Base-by-base conservation (phyloP, 352 stramenopile species). In the Globisporangium emineosum region DNA sequence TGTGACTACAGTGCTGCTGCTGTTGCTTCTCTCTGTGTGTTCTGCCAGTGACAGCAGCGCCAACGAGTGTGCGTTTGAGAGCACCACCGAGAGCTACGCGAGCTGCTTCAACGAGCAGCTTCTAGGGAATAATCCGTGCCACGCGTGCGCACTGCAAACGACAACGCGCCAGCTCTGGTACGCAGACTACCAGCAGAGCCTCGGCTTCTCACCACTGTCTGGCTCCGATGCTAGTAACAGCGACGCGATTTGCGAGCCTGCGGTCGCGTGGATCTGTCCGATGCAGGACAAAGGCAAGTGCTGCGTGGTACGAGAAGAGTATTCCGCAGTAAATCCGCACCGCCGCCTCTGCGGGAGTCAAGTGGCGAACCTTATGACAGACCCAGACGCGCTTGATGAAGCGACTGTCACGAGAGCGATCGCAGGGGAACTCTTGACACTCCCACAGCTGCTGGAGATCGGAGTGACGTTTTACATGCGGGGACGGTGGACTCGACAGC, bases 241-340 rank as follows among this genome's bases (percentile, higher is more conserved):
- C 3, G 21, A 30, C 6, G 50, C 29, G 13, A 4, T 23, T 25
- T 74, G 68, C 27, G 68, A 74, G 9, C 60, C 60, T 5, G 68
- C 68, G 0, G 35, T 53, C 4, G 13, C 59, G 15, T 71, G 68
- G 68, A 50, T 74, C 12, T 74, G 68, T 17, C 65, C 64, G 2
- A 19, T 5, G 2, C 29, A 51, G 19, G 65, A 68, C 27, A 40
- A 57, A 5, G 58, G 58, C 21, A 43, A 21, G 1, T 74, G 68
- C 55, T 74, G 68, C 23, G 68, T 71, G 2, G 47, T 56, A 3
- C 7, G 37, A 5, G 59, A 64, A 25, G 17, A 19, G 9, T 63
- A 63, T 15, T 67, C 60, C 2, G n/a, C 25, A 27, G n/a, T 19
- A 1, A 43, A 50, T 10, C 40, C 49, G 13, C 61, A 55, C 15